Conservation (phyloP, 208 protist genomes). For the Trypanosoma conorhini region DNA sequence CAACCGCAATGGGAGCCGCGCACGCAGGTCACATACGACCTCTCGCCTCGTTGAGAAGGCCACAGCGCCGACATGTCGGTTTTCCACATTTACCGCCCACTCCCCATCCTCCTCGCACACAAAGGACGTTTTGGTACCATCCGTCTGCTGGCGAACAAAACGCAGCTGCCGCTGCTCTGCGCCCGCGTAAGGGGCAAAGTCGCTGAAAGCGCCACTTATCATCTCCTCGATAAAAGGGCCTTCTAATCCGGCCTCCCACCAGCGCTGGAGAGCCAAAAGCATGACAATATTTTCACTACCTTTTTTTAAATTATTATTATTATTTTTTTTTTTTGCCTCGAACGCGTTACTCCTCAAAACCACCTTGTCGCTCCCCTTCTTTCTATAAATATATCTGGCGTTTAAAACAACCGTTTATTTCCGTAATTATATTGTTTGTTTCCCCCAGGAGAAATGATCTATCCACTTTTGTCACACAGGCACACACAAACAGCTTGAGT, state of each 20-base stretch:
- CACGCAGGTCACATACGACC: slow-evolving; percentile 36
- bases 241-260: slow-evolving; percentile 56
- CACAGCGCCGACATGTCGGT: slow-evolving; percentile 38
- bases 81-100: slow-evolving; percentile 32
- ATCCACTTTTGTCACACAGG: background rate
- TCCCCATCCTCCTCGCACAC: slow-evolving; percentile 49
- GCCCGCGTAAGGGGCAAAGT: slow-evolving; percentile 82
- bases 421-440: background rate
- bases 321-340: background rate
- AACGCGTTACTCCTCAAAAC: background rate
- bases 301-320: background rate
- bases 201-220: slow-evolving; percentile 57
- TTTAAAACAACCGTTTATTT: background rate
- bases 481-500: background rate
- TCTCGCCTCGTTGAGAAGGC: slow-evolving; percentile 46
- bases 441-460: background rate
- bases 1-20: slow-evolving; percentile 39
- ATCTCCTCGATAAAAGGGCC: slow-evolving; percentile 71
- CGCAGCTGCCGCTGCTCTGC: slow-evolving; percentile 70
- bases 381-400: slow-evolving; percentile 4
- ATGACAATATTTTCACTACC: slow-evolving; percentile 1
- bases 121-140: slow-evolving; percentile 29
- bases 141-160: slow-evolving; percentile 42
- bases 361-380: background rate
- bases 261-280: slow-evolving; percentile 11